These are phyloP conservation scores for Dentipellis sp. DNA, from an alignment of 768 basidiomycete species.

Conservation along the genomic window DNA sequence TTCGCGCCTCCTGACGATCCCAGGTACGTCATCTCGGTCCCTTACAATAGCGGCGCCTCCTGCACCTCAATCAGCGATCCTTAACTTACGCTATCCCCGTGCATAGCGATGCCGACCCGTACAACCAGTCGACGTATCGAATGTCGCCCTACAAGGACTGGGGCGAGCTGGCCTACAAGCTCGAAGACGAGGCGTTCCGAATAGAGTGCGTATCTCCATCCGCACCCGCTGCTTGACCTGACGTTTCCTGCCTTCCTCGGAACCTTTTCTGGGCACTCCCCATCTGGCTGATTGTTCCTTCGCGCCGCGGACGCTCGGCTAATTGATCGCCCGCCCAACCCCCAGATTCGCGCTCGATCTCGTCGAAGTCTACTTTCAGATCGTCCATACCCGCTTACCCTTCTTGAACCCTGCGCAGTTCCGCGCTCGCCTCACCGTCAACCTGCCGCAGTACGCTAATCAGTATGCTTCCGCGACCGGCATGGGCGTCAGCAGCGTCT, in stretches of 20 bases:
- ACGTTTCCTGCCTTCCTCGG: not conserved
- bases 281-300: not conserved
- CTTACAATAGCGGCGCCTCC: not conserved
- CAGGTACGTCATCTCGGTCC: constrained; percentile 20
- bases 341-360: constrained; percentile 84
- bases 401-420: constrained; percentile 80
- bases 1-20: constrained; percentile 64
- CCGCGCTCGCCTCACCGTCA: constrained; percentile 47
- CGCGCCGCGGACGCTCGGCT: not conserved
- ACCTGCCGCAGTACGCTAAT: constrained; percentile 18
- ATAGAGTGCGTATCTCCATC: constrained; percentile 60
- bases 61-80: not conserved
- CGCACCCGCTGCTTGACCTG: not conserved
- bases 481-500: constrained; percentile 1
- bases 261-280: not conserved
- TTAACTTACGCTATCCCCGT: not conserved
- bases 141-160: constrained; percentile 47
- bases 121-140: constrained; percentile 8
- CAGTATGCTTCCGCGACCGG: constrained; percentile 3
- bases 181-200: constrained; percentile 66
- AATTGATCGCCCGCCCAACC: constrained; percentile 8
- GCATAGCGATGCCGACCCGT: constrained; percentile 5
- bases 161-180: constrained; percentile 65
- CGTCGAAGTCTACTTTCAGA: constrained; percentile 91
- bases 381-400: constrained; percentile 81